A percentile compares a stretch with the other conserved stretches of the same genome.
Evolutionary conservation across 2,329 filamentous ascomycete species (phyloP).

Genomic region (Xylaria sp.): DNA sequence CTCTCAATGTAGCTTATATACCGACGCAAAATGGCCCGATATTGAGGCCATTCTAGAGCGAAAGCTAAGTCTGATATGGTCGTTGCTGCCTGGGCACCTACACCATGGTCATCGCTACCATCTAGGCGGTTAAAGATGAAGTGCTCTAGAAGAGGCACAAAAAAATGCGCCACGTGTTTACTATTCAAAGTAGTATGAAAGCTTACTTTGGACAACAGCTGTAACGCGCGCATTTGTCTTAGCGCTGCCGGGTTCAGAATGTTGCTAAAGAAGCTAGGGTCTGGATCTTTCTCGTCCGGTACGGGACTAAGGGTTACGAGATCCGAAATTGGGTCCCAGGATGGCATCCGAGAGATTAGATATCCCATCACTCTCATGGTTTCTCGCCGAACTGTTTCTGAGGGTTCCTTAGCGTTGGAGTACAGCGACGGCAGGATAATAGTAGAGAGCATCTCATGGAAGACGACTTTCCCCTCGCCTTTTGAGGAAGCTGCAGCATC

Average conservation of each 20-base stretch:
- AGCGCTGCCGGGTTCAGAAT: constrained; percentile 89
- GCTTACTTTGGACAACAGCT: constrained; percentile 74
- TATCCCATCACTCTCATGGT: constrained; percentile 80
- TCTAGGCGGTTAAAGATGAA: constrained; percentile 86
- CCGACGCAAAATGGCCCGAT: constrained; percentile 79
- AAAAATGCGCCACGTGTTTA: constrained; percentile 81
- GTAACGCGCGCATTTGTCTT: constrained; percentile 81
- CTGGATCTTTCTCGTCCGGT: constrained; percentile 66
- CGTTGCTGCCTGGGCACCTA: constrained; percentile 84
- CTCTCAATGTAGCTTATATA: constrained; percentile 83
- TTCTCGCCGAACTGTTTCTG: constrained; percentile 84
- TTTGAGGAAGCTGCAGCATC: constrained; percentile 60
- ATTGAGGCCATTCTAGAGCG: constrained; percentile 89
- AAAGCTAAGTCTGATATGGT: constrained; percentile 77
- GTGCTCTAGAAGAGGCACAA: constrained; percentile 90
- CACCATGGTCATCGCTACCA: constrained; percentile 76
- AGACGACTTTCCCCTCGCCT: constrained; percentile 51
- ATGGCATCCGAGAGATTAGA: constrained; percentile 72
- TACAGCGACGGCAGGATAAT: constrained; percentile 79
- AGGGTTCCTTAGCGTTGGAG: constrained; percentile 74
- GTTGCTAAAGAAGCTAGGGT: constrained; percentile 86
- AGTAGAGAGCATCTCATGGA: constrained; percentile 63
- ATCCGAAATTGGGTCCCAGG: constrained; percentile 74
- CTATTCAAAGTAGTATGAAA: constrained; percentile 68
- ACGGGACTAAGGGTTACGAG: constrained; percentile 70